Base-by-base conservation (phyloP, 2,329 filamentous ascomycete genomes). In the Microdochium trichocladiopsis region DNA sequence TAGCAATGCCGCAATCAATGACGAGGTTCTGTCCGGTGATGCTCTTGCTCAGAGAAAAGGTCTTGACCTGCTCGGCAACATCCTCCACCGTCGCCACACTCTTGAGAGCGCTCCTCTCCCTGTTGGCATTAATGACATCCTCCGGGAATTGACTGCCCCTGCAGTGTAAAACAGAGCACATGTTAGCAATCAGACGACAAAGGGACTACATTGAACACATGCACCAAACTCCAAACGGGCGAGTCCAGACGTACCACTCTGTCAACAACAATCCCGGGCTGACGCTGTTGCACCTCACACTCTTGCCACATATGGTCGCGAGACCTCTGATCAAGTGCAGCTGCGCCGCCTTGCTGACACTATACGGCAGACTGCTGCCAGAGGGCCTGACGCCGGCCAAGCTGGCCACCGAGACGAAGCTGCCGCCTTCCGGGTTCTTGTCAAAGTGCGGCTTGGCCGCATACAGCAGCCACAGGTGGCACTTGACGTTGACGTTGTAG, bases 341-440 rank as follows among this genome's bases (percentile, higher is more conserved):
- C 47, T 48, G 47, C 8, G 47, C 47, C 23, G 47, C 47, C 25
- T 48, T 48, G 47, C 23, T 48, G 23, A 48, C 47, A 14, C 47
- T 28, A 22, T 48, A 48, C 6, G 47, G 9, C 9, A 48, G 47
- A 22, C 23, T 25, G 25, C 47, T 48, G 4, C 47, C 47, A 8
- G 23, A 25, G 16, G 25, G 23, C 14, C 23, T 25, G 47, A 48
- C 25, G 18, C 23, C 47, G 12, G 47, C 47, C 11, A 28, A 12
- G 21, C 41, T 45, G 16, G 41, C 41, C 16, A 45, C 41, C 3
- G 41, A 45, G 16, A 45, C 47, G 24, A 48, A 48, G 47, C 47
- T 48, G 4, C 25, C 23, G 47, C 25, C 47, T 12, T 28, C 47
- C 12, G 11, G 4, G 47, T 25, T 48, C 23, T 4, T 8, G 23